Evolutionary conservation across 768 basidiomycete species (phyloP).

Genomic region (Plicaturopsis crispa): DNA sequence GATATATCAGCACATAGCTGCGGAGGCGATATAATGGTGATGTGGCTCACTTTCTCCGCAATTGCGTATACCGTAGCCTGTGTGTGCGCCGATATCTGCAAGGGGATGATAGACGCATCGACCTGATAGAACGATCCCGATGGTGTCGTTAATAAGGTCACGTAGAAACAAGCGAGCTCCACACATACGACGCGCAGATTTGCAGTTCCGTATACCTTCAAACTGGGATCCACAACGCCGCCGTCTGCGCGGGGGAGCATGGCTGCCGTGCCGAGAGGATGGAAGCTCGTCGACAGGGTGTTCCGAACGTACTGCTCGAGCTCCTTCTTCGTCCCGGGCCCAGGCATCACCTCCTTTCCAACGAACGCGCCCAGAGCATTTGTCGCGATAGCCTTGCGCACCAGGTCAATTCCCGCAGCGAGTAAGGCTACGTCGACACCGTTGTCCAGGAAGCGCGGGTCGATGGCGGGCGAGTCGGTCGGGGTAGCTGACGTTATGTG

Average conservation of each 20-base stretch:
- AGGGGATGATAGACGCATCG: slow-evolving; percentile 15
- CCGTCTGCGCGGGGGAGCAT: slow-evolving; percentile 29
- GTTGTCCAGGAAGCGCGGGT: slow-evolving; percentile 32
- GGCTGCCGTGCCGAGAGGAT: slow-evolving; percentile 27
- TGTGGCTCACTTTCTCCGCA: slow-evolving; percentile 14
- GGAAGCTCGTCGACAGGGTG: slow-evolving; percentile 3
- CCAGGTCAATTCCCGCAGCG: slow-evolving; percentile 8
- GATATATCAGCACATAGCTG: not conserved
- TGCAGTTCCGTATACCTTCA: slow-evolving; percentile 20
- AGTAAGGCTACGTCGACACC: slow-evolving; percentile 14
- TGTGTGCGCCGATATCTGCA: slow-evolving; percentile 13
- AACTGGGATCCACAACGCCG: slow-evolving; percentile 29
- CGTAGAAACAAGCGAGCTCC: too few species aligned
- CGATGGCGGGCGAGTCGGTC: slow-evolving; percentile 33
- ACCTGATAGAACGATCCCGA: slow-evolving; percentile 5
- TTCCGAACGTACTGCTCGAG: slow-evolving; percentile 12
- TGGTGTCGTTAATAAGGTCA: not conserved
- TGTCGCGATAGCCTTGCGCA: slow-evolving; percentile 1
- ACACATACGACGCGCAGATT: slow-evolving; percentile 9
- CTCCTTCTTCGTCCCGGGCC: slow-evolving; percentile 17
- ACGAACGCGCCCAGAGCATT: not conserved
- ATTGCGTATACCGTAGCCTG: slow-evolving; percentile 15
- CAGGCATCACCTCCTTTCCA: slow-evolving; percentile 20
- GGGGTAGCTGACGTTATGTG: slow-evolving; percentile 33
- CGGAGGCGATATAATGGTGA: not conserved